Base-by-base conservation (phyloP, 257 asterid species). In the Verbascum thapsus region DNA sequence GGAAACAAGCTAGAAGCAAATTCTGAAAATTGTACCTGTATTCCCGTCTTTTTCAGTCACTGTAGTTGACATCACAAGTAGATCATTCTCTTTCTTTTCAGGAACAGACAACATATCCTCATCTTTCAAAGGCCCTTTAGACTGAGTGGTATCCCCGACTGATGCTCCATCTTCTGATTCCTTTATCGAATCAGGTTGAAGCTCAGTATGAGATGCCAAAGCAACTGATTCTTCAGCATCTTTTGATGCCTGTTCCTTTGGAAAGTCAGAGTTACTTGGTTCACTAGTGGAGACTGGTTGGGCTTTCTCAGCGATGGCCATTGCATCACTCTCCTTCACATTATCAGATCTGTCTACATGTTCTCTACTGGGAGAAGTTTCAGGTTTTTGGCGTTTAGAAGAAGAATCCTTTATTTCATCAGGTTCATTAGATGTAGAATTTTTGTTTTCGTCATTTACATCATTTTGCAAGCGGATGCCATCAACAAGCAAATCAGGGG, bases 111-210 rank as follows among this genome's bases (percentile, higher is more conserved):
- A 42, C 79, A 63, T 72, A 26, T 72, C 82, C 68, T 80, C 85
- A 44, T 82, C 95, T 70, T 83, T 82, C 34, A 58, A 69, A 70
- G 74, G 78, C 67, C 75, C 88, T 19, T 70, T 67, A 42, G 79
- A 67, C 41, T 63, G 77, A 63, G 88, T 55, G 30, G 66, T 67
- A 47, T 71, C 76, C 58, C 58, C 76, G 16, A 63, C 65, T 40
- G 69, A 54, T 22, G 71, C 80, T 65, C 75, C 80, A 68, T 72
- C 77, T 45, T 62, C 85, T 39, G 85, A 77, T 73, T 83, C 91
- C 76, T 81, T 83, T 47, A 72, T 58, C 72, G 78, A 57, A 65
- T 77, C 71, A 11, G 80, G 68, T 51, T 80, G 90, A 62, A 75
- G 79, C 70, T 85, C 88, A 22, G 69, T 38, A 40, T 78, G 77